A percentile compares a stretch with the other conserved stretches of the same genome.
Conservation (phyloP, 805 yeast species). For the Metschnikowia chrysomelidarum region DNA sequence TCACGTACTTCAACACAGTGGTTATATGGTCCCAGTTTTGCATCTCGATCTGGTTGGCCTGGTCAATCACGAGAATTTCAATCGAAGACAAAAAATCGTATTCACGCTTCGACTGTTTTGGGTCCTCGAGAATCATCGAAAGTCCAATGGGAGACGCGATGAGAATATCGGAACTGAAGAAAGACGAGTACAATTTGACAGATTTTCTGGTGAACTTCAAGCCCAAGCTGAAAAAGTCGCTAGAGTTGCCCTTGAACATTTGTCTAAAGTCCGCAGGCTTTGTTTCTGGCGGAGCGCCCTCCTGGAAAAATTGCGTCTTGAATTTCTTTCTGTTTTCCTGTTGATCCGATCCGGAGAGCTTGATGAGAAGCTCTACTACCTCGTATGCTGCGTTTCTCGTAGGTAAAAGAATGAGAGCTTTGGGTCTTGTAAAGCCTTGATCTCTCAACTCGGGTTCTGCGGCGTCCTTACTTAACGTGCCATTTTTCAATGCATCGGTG, state of each 20-base stretch:
- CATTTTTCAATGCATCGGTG: constrained; percentile 40
- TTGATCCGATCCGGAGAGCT: constrained; percentile 65
- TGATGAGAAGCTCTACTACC: constrained; percentile 59
- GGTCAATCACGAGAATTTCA: constrained; percentile 77
- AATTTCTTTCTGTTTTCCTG: constrained; percentile 81
- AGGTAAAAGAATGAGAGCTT: constrained; percentile 78
- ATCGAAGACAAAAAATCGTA: constrained; percentile 86
- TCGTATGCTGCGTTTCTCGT: constrained; percentile 77
- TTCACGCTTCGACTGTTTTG: constrained; percentile 54
- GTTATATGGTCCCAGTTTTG: constrained; percentile 89
- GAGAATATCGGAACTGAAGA: constrained; percentile 81
- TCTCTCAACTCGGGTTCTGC: constrained; percentile 70
- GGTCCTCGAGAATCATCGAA: constrained; percentile 66
- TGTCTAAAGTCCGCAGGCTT: constrained; percentile 85
- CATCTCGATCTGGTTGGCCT: constrained; percentile 81
- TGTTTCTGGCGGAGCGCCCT: constrained; percentile 43
- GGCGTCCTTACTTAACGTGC: constrained; percentile 30
- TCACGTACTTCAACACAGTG: constrained; percentile 63
- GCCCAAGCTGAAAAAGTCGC: constrained; percentile 91
- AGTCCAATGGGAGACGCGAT: constrained; percentile 92
- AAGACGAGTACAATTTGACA: constrained; percentile 77
- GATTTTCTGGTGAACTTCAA: constrained; percentile 86
- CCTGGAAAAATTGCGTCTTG: constrained; percentile 61
- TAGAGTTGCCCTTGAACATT: constrained; percentile 82
- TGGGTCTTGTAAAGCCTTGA: constrained; percentile 95